phyloP scores from a whole-genome alignment of 1,139 yeast genomes.

The Sugiyamaella pinicola region DNA sequence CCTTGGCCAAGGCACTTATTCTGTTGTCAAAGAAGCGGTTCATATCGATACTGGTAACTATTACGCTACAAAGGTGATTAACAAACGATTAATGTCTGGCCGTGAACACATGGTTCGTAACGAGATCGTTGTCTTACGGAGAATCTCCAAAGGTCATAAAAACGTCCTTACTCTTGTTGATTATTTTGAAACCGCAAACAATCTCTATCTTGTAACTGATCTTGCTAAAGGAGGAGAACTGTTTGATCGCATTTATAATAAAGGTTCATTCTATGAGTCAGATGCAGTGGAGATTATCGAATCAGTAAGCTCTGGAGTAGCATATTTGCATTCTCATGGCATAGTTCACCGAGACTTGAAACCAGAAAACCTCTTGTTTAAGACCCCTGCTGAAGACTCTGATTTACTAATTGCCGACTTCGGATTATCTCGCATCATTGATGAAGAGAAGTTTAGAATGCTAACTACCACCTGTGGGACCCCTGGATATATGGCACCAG shows the following conservation, averaged over 20 bases:
- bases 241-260: conserved; percentile 58
- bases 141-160: conserved; percentile 52
- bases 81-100: conserved; percentile 48
- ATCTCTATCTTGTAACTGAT: conserved; percentile 64
- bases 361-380: conserved; percentile 83
- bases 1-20: conserved; percentile 47
- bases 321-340: conserved; percentile 73
- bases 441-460: conserved; percentile 51
- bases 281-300: conserved; percentile 57
- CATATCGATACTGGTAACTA: conserved; percentile 44
- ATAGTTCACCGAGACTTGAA: conserved; percentile 91
- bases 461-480: conserved; percentile 64
- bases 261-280: conserved; percentile 52
- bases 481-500: conserved; percentile 76
- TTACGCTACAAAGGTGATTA: conserved; percentile 49
- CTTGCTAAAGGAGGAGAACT: conserved; percentile 72
- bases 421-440: conserved; percentile 58
- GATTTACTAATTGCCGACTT: conserved; percentile 71
- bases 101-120: conserved; percentile 54
- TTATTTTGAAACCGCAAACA: conserved; percentile 66
- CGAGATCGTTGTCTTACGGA: conserved; percentile 57
- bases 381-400: conserved; percentile 46
- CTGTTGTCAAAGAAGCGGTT: conserved; percentile 46
- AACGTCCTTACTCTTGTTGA: conserved; percentile 67
- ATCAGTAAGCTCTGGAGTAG: conserved; percentile 53